phyloP scores from a whole-genome alignment of 495 filamentous ascomycete species.

The Amorphotheca resinae region DNA sequence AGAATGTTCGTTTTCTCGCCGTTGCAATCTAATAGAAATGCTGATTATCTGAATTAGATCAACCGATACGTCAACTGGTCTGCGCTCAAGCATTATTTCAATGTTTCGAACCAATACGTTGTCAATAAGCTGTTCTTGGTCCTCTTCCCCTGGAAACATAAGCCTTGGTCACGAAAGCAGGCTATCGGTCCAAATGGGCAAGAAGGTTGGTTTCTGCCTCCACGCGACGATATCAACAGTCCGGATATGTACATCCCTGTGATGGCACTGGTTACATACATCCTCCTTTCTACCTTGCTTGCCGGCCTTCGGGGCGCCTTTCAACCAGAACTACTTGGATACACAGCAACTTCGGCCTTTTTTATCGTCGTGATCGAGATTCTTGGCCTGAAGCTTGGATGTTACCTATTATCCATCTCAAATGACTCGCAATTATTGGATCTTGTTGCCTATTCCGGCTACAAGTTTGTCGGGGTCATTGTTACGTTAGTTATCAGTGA shows the following conservation, averaged over 20 bases:
- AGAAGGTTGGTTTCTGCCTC: conserved; percentile 81
- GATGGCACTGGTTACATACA: conserved; percentile 94
- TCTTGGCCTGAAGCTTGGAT: conserved; percentile 75
- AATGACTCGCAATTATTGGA: conserved; percentile 81
- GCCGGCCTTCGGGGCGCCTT: conserved; percentile 89
- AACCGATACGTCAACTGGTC: conserved; percentile 88
- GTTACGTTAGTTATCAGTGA: conserved; percentile 68
- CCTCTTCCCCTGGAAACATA: conserved; percentile 94
- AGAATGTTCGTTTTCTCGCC: conserved; percentile 48
- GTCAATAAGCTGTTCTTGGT: conserved; percentile 76
- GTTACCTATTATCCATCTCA: conserved; percentile 84
- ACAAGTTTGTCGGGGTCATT: conserved; percentile 97
- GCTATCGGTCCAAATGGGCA: conserved; percentile 52
- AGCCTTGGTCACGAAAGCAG: conserved; percentile 78
- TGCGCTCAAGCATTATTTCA: conserved; percentile 94
- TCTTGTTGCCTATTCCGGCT: conserved; percentile 88
- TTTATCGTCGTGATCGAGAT: conserved; percentile 79
- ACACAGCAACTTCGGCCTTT: conserved; percentile 73
- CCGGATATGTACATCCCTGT: conserved; percentile 98
- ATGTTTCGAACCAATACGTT: conserved; percentile 87
- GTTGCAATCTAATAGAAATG: background rate
- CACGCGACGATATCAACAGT: conserved; percentile 93
- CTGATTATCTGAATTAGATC: conserved; percentile 39
- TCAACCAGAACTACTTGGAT: conserved; percentile 83
- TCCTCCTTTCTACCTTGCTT: conserved; percentile 77